Evolutionary conservation across 208 protist genomes (phyloP).

Genomic region (Leishmania tarentolae): DNA sequence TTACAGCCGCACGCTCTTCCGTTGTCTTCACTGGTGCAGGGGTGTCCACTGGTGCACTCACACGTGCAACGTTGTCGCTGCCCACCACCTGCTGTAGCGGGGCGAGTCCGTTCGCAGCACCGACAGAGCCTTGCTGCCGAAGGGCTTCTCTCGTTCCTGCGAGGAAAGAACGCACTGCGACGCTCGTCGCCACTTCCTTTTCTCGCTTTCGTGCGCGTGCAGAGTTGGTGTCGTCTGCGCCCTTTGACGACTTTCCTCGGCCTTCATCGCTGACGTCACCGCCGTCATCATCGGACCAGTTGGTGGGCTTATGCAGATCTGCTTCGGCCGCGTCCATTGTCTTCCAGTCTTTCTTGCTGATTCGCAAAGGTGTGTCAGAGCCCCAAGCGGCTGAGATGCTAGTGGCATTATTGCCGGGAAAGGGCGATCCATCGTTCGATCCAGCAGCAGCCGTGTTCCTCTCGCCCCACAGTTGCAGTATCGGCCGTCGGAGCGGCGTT

Average conservation of each 20-base stretch:
- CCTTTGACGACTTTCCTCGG: not conserved
- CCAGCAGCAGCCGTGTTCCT: constrained; percentile 4
- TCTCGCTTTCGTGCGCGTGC: constrained; percentile 17
- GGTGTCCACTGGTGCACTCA: not conserved
- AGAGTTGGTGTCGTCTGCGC: not conserved
- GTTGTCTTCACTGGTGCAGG: not conserved
- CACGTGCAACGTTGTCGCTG: not conserved
- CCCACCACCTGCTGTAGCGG: not conserved
- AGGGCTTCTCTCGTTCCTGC: constrained; percentile 9
- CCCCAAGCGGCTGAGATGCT: constrained; percentile 21
- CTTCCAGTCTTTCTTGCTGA: constrained; percentile 59
- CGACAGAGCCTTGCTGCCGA: constrained; percentile 5
- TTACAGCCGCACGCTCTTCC: not conserved
- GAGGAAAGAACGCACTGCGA: constrained; percentile 10
- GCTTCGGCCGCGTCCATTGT: constrained; percentile 47
- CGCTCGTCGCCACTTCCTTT: constrained; percentile 22
- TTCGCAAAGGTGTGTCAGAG: constrained; percentile 13
- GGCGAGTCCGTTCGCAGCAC: not conserved
- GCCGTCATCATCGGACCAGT: constrained; percentile 28
- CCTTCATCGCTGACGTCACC: constrained; percentile 8
- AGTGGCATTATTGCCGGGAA: not conserved
- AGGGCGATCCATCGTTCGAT: not conserved
- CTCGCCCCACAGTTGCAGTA: constrained; percentile 34
- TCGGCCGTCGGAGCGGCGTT: constrained; percentile 10
- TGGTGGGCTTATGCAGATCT: constrained; percentile 29